A percentile compares a stretch with the other conserved stretches of the same genome.
Evolutionary conservation across 352 stramenopile genomes (phyloP).

Genomic region (Pilasporangium apinafurcum): DNA sequence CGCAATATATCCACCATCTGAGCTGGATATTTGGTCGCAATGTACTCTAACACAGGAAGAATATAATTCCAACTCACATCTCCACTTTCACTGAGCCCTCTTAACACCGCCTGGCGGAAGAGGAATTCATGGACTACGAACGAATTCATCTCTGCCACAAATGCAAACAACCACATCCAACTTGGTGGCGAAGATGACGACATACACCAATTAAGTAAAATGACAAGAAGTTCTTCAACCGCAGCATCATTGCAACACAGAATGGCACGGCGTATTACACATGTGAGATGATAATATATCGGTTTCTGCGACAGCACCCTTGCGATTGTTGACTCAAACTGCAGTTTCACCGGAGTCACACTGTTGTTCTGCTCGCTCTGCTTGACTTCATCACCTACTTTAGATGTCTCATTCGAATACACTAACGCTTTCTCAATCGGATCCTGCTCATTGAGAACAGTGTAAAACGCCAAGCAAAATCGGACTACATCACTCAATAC

Average conservation of each 20-base stretch:
- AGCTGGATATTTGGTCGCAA: constrained; percentile 23
- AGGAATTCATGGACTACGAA: constrained; percentile 41
- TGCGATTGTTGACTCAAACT: constrained; percentile 30
- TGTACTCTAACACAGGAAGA: constrained; percentile 31
- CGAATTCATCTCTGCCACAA: constrained; percentile 37
- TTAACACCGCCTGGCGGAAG: constrained; percentile 21
- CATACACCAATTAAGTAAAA: constrained; percentile 51
- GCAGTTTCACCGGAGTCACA: neutral
- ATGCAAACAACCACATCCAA: constrained; percentile 50
- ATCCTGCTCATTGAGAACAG: constrained; percentile 34
- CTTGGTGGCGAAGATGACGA: constrained; percentile 8
- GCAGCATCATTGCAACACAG: constrained; percentile 14
- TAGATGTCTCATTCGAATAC: neutral
- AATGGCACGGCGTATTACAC: constrained; percentile 31
- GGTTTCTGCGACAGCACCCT: constrained; percentile 30
- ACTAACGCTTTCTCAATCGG: constrained; percentile 19
- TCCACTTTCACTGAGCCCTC: neutral
- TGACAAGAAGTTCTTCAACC: constrained; percentile 34
- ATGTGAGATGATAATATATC: constrained; percentile 35
- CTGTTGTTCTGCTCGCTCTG: neutral
- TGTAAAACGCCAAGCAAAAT: constrained; percentile 32
- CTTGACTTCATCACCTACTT: neutral
- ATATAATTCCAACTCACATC: constrained; percentile 4
- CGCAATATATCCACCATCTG: constrained; percentile 46
- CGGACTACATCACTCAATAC: constrained; percentile 35